Base-by-base conservation (phyloP, 2,329 filamentous ascomycete genomes). In the Penicillium sp. region DNA sequence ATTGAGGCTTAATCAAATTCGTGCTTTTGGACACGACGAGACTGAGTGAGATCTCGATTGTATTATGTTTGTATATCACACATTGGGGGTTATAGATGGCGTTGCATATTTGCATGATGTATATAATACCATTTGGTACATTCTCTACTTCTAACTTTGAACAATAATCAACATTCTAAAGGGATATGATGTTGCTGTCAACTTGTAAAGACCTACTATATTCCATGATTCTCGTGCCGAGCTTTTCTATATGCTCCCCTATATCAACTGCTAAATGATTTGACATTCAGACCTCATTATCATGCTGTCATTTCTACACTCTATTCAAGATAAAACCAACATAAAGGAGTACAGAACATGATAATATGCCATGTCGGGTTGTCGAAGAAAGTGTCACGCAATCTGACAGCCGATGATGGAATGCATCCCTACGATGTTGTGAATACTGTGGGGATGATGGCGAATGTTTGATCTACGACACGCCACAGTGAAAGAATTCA, bases 1-100 rank as follows among this genome's bases (percentile, higher is more conserved):
- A 25, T 36, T 42, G 16, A 31, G 38, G 45, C 37, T 40, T 50
- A 7, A n/a, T 28, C 40, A 22, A 19, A 35, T 30, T 44, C 30
- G 38, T 26, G 40, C 12, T 10, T 12, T 46, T 52, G 14, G 31
- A 25, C 17, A 9, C 26, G 28, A 31, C 11, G 42, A 30, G 36
- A 48, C n/a, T 11, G 12, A 25, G 30, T 22, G 36, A 22, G 11
- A 16, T 43, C 14, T 35, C 37, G 30, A 49, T 38, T 62, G 61
- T 61, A 63, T 57, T 59, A 61, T 56, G 55, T 36, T 50, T 64
- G 59, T 62, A 63, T 50, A 59, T 52, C 31, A 62, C 35, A 45
- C 33, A 55, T 58, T 56, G 44, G 53, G 53, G 35, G 41, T 16
- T 54, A 51, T 53, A 57, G 38, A 53, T 47, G 60, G 61, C 61